Evolutionary conservation across 139 green algal genomes (phyloP).

Genomic region (Volvox reticuliferus): DNA sequence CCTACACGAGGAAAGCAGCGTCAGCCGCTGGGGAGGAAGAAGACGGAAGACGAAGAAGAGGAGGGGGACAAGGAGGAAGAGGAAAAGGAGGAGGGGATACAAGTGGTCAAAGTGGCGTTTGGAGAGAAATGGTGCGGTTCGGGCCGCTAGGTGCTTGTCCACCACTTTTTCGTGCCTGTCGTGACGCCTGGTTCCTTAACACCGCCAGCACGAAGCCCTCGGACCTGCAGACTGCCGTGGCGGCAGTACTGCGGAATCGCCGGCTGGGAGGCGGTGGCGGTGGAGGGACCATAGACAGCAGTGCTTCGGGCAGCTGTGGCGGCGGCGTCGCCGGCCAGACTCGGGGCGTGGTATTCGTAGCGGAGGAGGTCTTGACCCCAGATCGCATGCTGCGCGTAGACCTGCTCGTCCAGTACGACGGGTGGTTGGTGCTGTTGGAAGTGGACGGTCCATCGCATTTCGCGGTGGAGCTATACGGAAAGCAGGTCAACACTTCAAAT

Average conservation of each 20-base stretch:
- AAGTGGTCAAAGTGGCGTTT: not conserved
- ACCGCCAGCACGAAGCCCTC: not conserved
- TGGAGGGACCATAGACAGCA: not conserved
- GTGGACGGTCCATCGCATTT: constrained; percentile 37
- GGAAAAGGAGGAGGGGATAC: not conserved
- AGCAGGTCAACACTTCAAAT: too few species aligned
- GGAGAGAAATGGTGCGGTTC: not conserved
- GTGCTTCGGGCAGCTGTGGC: not conserved
- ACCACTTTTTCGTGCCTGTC: not conserved
- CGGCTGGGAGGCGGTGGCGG: not conserved
- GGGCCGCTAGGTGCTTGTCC: constrained; percentile 5
- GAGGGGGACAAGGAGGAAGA: not conserved
- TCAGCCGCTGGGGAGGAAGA: not conserved
- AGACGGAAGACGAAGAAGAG: not conserved
- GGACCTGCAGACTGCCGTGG: not conserved
- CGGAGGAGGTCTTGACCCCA: constrained; percentile 21
- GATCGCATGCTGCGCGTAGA: constrained; percentile 21
- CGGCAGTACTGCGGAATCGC: not conserved
- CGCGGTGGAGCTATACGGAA: not conserved
- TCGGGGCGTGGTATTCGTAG: not conserved
- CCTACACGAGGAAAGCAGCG: too few species aligned
- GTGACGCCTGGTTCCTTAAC: constrained; percentile 24
- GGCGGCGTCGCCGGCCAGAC: not conserved
- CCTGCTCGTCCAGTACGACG: constrained; percentile 4
- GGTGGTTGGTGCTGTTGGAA: constrained; percentile 32